These are phyloP conservation scores for Thymus mandschuricus DNA, from an alignment of 257 asterid genomes.

Conservation along the genomic window DNA sequence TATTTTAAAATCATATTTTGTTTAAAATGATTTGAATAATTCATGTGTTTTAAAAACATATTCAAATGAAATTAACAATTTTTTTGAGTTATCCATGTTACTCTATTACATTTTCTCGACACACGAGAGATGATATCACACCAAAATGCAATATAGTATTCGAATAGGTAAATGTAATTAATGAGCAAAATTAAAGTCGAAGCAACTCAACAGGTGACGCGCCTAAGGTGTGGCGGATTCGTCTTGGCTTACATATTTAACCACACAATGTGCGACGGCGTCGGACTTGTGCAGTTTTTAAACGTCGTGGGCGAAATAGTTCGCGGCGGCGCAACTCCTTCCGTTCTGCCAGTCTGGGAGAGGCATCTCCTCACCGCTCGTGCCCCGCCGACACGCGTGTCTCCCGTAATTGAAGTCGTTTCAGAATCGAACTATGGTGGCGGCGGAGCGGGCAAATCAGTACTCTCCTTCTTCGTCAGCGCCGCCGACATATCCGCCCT, in stretches of 20 bases:
- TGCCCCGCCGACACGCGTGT: conserved; percentile 38
- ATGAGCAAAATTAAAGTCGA: too few relatives aligned
- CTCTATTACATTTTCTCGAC: too few relatives aligned
- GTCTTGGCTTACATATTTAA: conserved; percentile 27
- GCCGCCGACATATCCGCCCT: conserved; percentile 48
- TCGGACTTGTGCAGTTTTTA: conserved; percentile 56
- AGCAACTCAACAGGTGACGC: too few relatives aligned
- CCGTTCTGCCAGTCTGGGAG: conserved; percentile 55
- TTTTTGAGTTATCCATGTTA: too few relatives aligned
- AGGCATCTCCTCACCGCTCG: conserved; percentile 56
- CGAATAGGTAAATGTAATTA: too few relatives aligned
- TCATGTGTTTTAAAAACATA: too few relatives aligned
- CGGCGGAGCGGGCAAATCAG: conserved; percentile 43
- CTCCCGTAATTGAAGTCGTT: conserved; percentile 45
- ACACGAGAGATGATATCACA: too few relatives aligned
- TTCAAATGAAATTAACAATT: too few relatives aligned
- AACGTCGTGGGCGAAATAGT: conserved; percentile 57
- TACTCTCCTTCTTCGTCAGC: conserved; percentile 57
- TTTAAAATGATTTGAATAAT: too few relatives aligned
- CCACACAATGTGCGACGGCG: conserved; percentile 62
- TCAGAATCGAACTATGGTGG: conserved; percentile 30
- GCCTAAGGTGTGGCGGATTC: too few relatives aligned
- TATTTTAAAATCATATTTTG: too few relatives aligned
- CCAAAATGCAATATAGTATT: too few relatives aligned
- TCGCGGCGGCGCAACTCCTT: conserved; percentile 49